Evolutionary conservation across 495 filamentous ascomycete species (phyloP).

Genomic region (Xylaria cubensis): DNA sequence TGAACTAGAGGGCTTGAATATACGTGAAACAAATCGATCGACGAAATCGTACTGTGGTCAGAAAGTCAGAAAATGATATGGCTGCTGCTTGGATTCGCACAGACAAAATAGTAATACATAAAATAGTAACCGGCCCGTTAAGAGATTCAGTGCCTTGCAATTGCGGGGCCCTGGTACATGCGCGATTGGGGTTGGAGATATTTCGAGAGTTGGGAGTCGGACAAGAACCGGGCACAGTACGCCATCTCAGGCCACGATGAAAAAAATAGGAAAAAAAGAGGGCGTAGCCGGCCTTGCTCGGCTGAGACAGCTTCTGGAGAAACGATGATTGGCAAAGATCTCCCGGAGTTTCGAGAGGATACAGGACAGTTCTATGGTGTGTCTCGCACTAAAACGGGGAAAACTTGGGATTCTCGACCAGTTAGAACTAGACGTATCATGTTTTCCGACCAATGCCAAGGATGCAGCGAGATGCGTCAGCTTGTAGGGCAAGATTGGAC

Average conservation of each 20-base stretch:
- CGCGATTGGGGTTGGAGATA: conserved; percentile 11
- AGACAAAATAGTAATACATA: conserved; percentile 19
- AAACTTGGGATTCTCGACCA: background rate
- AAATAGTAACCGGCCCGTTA: conserved; percentile 26
- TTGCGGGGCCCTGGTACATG: conserved; percentile 13
- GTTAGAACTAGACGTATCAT: background rate
- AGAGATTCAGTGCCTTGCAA: background rate
- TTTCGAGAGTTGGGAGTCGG: background rate
- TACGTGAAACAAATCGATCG: conserved; percentile 19
- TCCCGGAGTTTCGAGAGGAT: background rate
- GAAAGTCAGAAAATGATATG: conserved; percentile 1
- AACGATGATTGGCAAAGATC: background rate
- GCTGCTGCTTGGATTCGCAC: conserved; percentile 1
- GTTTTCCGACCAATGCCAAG: background rate
- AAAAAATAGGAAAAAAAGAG: background rate
- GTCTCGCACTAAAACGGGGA: background rate
- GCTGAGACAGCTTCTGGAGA: conserved; percentile 9
- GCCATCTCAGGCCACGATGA: background rate
- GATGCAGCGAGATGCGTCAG: conserved; percentile 16
- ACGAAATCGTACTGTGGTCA: conserved; percentile 21
- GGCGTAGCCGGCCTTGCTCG: background rate
- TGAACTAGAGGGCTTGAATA: background rate
- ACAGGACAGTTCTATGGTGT: background rate
- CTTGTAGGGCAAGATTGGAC: conserved; percentile 12
- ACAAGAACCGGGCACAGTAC: conserved; percentile 6